Evolutionary conservation across 495 filamentous ascomycete species (phyloP).

Genomic region (Penicilliopsis zonata): DNA sequence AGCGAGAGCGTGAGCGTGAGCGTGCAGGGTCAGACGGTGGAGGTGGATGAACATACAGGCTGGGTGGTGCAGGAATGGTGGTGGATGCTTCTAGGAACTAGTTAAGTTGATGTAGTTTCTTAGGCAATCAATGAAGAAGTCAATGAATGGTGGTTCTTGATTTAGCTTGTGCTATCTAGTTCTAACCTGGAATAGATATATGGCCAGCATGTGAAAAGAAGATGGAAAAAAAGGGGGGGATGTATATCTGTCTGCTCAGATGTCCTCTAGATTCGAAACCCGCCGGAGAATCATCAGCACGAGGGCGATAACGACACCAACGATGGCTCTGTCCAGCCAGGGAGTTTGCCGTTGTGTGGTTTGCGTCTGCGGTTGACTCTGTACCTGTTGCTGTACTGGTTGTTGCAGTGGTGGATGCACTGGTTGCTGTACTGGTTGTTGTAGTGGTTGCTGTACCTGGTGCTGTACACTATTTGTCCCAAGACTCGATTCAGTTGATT

Average conservation of each 20-base stretch:
- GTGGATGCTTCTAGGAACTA: constrained; percentile 45
- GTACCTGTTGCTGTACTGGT: not conserved
- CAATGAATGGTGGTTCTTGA: too few relatives aligned
- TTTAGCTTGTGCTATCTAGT: too few relatives aligned
- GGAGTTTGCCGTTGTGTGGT: constrained; percentile 12
- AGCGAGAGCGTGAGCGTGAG: constrained; percentile 6
- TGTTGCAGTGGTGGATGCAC: not conserved
- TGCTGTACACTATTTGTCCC: not conserved
- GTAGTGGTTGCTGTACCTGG: constrained; percentile 1
- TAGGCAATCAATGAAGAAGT: not conserved
- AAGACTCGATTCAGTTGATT: not conserved
- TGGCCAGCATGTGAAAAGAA: too few relatives aligned
- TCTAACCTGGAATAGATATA: too few relatives aligned
- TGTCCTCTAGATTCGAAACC: constrained; percentile 16
- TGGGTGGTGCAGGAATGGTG: constrained; percentile 55
- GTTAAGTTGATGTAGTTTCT: constrained; percentile 1
- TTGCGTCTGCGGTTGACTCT: not conserved
- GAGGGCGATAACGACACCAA: constrained; percentile 36
- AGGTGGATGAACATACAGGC: constrained; percentile 8
- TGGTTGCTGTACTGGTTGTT: not conserved
- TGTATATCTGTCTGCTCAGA: constrained; percentile 4
- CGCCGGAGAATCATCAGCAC: constrained; percentile 33
- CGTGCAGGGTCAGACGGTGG: too few relatives aligned
- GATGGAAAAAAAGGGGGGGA: not conserved
- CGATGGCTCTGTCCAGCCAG: constrained; percentile 47